These are phyloP conservation scores for Oxalis stricta DNA, from an alignment of 441 rosid genomes.

Conservation along the genomic window DNA sequence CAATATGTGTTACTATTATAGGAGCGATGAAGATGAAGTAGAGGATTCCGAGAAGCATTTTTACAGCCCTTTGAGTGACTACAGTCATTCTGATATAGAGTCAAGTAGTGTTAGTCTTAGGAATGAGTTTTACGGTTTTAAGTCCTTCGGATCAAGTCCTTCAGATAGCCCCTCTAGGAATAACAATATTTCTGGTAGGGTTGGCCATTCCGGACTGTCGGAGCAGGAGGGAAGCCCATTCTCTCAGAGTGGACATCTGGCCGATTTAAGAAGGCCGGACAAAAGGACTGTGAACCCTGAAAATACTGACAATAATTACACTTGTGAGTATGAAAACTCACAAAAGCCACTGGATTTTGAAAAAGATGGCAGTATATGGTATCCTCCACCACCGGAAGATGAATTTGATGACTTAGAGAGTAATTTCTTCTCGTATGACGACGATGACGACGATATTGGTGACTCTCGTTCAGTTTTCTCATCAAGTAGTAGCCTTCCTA, in stretches of 20 bases:
- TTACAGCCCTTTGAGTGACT: constrained; percentile 54
- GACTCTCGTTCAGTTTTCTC: constrained; percentile 61
- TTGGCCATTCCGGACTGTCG: constrained; percentile 55
- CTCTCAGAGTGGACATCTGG: constrained; percentile 32
- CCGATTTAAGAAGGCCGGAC: constrained; percentile 42
- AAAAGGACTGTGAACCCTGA: constrained; percentile 30
- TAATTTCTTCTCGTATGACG: constrained; percentile 59
- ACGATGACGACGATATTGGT: constrained; percentile 69
- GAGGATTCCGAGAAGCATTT: constrained; percentile 45
- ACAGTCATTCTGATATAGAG: constrained; percentile 62
- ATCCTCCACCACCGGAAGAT: constrained; percentile 79
- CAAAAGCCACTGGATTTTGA: constrained; percentile 68
- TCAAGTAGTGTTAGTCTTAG: constrained; percentile 73
- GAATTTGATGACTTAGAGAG: constrained; percentile 63
- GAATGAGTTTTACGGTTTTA: constrained; percentile 51
- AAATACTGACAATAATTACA: constrained; percentile 35
- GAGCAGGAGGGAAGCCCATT: constrained; percentile 48
- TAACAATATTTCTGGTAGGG: constrained; percentile 60
- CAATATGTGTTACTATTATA: constrained; percentile 16
- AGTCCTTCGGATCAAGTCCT: constrained; percentile 73
- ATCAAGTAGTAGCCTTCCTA: constrained; percentile 61
- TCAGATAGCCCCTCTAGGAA: constrained; percentile 85
- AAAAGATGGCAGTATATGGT: constrained; percentile 74
- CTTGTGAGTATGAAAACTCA: constrained; percentile 27
- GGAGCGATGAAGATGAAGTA: constrained; percentile 74